A percentile compares a stretch with the other conserved stretches of the same genome.
Evolutionary conservation across 75 land plant genomes (phyloP).

Genomic region (Pinus tabuliformis): DNA sequence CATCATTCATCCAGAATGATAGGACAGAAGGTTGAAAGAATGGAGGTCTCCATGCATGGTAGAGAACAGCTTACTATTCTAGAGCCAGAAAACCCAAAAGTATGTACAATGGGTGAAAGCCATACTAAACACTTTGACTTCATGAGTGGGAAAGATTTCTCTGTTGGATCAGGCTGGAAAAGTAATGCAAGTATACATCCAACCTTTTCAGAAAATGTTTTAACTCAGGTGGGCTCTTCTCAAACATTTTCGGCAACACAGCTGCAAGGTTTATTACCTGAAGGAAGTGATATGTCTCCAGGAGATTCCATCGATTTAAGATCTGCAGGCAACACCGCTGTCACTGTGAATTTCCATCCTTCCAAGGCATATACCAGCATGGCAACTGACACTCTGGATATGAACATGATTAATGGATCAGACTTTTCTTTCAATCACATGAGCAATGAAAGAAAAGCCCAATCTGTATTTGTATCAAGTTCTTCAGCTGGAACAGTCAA

Average conservation of each 20-base stretch:
- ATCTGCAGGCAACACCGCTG: background rate
- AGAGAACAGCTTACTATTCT: background rate
- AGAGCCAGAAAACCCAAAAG: background rate
- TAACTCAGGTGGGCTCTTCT: background rate
- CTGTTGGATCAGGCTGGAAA: background rate
- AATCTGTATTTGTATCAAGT: slow-evolving; percentile 6
- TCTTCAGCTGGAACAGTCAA: slow-evolving; percentile 17
- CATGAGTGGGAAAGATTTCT: background rate
- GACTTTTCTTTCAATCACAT: slow-evolving; percentile 1
- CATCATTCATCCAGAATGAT: background rate
- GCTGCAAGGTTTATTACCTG: slow-evolving; percentile 1
- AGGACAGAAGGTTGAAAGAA: background rate
- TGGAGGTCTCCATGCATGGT: background rate
- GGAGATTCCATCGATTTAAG: background rate
- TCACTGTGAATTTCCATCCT: background rate
- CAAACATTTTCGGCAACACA: background rate
- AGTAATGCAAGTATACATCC: background rate
- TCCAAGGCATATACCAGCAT: background rate
- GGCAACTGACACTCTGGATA: background rate
- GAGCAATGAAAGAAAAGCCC: slow-evolving; percentile 3
- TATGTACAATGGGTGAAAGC: background rate
- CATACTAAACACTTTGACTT: slow-evolving; percentile 6
- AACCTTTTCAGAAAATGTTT: background rate
- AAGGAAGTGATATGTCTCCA: slow-evolving; percentile 2
- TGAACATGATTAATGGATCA: background rate